A percentile compares a stretch with the other conserved stretches of the same genome.
Conservation (phyloP, 2,329 filamentous ascomycete genomes). For the Cladosporium sp. region DNA sequence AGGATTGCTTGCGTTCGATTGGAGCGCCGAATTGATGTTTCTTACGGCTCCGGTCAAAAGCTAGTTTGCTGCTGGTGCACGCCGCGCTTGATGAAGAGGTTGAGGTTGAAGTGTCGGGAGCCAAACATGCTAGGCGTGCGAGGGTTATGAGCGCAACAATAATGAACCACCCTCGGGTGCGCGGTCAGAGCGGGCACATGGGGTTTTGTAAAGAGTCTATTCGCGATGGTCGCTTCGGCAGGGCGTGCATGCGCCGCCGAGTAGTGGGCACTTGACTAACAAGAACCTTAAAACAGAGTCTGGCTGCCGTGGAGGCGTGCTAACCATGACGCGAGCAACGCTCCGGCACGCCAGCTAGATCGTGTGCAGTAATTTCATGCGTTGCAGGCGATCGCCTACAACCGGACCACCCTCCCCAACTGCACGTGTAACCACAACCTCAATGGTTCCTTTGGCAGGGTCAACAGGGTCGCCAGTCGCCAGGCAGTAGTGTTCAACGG, state of each 20-base stretch:
- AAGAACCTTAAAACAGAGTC: constrained; percentile 8
- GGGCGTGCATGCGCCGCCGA: constrained; percentile 5
- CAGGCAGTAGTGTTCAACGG: not conserved
- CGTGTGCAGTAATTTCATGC: constrained; percentile 10
- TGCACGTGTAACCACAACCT: not conserved
- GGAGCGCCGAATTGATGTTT: not conserved
- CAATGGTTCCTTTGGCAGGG: not conserved
- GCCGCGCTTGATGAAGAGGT: not conserved
- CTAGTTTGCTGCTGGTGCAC: not conserved
- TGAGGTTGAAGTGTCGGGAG: not conserved
- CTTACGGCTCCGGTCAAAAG: not conserved
- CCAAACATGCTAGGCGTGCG: constrained; percentile 10
- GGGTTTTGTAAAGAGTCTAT: constrained; percentile 13
- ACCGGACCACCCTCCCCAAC: not conserved
- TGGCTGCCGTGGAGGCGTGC: not conserved
- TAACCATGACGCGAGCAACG: constrained; percentile 11
- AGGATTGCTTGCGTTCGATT: not conserved
- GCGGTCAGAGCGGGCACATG: constrained; percentile 3
- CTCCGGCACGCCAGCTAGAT: not conserved
- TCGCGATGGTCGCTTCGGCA: constrained; percentile 5
- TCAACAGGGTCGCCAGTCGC: not conserved
- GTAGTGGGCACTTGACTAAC: constrained; percentile 9
- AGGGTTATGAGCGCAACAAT: not conserved
- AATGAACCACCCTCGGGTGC: not conserved
- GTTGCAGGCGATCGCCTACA: constrained; percentile 9